Evolutionary conservation across 192 early-diverging fungal genomes (phyloP).

Genomic region (Linderina pennispora): DNA sequence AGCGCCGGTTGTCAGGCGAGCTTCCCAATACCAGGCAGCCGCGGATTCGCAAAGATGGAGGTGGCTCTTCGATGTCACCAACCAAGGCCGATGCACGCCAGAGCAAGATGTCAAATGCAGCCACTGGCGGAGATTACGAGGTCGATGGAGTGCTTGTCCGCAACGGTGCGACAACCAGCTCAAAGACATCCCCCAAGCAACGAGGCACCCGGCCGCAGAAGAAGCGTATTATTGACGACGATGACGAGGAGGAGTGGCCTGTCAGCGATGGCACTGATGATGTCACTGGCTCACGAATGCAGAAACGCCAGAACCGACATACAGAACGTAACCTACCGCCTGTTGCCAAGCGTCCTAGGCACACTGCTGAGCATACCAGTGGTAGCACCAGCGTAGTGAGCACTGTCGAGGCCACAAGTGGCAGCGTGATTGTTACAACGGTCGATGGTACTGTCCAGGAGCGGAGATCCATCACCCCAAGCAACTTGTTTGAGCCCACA

Average conservation of each 20-base stretch:
- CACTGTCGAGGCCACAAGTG: too few species aligned
- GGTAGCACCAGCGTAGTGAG: too few species aligned
- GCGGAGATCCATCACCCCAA: too few species aligned
- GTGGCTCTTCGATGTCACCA: too few species aligned
- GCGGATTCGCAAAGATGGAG: too few species aligned
- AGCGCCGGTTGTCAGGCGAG: conserved; percentile 16
- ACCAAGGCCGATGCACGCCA: neutral
- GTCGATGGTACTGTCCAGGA: conserved; percentile 13
- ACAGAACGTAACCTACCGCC: neutral
- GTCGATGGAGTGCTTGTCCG: neutral
- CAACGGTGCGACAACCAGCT: neutral
- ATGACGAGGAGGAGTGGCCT: conserved; percentile 22
- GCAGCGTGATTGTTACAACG: too few species aligned
- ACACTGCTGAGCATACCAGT: neutral
- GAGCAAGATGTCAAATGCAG: neutral
- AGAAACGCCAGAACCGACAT: too few species aligned
- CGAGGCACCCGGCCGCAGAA: conserved; percentile 8
- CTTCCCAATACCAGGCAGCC: neutral
- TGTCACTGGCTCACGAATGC: too few species aligned
- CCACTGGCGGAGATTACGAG: neutral
- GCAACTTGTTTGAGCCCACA: too few species aligned
- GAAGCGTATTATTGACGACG: conserved; percentile 20
- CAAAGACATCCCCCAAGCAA: conserved; percentile 7
- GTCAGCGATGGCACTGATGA: too few species aligned
- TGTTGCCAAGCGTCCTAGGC: conserved; percentile 5